Conservation (phyloP, 2,329 filamentous ascomycete species). For the Ceratocystis eucalypticola region DNA sequence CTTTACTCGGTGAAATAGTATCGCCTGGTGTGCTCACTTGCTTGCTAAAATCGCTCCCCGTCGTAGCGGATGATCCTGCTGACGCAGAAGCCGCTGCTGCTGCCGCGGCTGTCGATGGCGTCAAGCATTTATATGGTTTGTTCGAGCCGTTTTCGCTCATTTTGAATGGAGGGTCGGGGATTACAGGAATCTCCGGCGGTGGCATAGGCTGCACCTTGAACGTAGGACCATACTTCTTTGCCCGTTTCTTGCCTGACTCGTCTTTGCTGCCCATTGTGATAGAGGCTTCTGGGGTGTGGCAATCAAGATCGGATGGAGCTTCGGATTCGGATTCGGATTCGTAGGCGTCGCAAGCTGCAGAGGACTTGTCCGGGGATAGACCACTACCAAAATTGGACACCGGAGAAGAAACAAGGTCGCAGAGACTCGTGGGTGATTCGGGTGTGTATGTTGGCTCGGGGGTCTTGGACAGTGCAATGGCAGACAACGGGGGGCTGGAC, state of each 20-base stretch:
- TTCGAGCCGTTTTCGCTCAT: slow-evolving; percentile 19
- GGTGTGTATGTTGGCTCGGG: slow-evolving; percentile 6
- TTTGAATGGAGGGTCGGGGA: slow-evolving; percentile 18
- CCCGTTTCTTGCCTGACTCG: slow-evolving; percentile 12
- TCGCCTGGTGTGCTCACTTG: slow-evolving; percentile 19
- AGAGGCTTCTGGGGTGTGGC: neutral
- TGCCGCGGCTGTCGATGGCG: slow-evolving; percentile 8
- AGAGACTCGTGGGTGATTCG: slow-evolving; percentile 16
- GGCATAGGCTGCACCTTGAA: slow-evolving; percentile 19
- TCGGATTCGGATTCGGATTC: neutral
- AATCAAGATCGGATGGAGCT: neutral
- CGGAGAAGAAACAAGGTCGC: slow-evolving; percentile 10
- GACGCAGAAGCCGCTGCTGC: neutral
- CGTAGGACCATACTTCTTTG: slow-evolving; percentile 19
- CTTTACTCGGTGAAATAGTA: slow-evolving; percentile 33
- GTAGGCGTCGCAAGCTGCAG: neutral
- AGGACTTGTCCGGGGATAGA: neutral
- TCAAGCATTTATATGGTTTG: slow-evolving; percentile 18
- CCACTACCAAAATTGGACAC: neutral
- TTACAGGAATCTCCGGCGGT: slow-evolving; percentile 16
- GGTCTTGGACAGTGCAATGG: neutral
- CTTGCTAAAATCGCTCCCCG: neutral
- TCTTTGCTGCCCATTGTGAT: slow-evolving; percentile 17
- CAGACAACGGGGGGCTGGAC: slow-evolving; percentile 8
- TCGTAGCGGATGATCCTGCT: neutral